These are phyloP conservation scores for Saposhnikovia divaricata DNA, from an alignment of 129 eudicot species.

Conservation along the genomic window DNA sequence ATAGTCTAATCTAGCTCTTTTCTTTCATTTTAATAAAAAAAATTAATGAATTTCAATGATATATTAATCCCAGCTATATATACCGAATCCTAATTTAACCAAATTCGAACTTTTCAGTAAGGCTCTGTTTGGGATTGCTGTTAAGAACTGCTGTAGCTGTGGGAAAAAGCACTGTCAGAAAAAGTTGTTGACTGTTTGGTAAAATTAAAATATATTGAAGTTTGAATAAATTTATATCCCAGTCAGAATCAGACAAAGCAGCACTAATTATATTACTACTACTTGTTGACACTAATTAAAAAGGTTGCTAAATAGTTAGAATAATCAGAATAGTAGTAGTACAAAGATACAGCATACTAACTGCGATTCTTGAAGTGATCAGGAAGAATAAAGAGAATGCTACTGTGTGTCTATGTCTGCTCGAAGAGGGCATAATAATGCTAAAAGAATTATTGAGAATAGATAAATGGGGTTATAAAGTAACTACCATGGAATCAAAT, in stretches of 20 bases:
- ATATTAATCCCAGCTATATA: too few species aligned
- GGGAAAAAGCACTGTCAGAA: too few species aligned
- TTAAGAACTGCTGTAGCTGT: too few species aligned
- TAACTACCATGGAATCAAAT: slow-evolving; percentile 42
- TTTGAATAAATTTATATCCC: too few species aligned
- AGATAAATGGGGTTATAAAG: slow-evolving; percentile 8
- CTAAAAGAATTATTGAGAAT: slow-evolving; percentile 5
- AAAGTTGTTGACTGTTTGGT: too few species aligned
- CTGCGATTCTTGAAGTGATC: slow-evolving; percentile 2
- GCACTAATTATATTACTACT: neutral
- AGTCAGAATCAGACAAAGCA: slow-evolving; percentile 2
- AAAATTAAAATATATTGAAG: too few species aligned
- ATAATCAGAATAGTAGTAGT: neutral
- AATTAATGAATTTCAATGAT: too few species aligned
- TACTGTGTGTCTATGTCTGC: slow-evolving; percentile 4
- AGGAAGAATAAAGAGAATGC: slow-evolving; percentile 6
- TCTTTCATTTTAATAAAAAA: too few species aligned
- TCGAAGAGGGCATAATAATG: slow-evolving; percentile 9
- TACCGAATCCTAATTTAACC: too few species aligned
- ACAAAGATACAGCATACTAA: neutral
- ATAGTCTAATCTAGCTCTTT: too few species aligned
- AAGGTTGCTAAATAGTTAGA: neutral
- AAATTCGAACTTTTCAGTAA: too few species aligned
- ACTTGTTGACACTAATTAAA: neutral
- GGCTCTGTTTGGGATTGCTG: too few species aligned